Evolutionary conservation across 805 yeast genomes (phyloP), one percentile per base, ranked within the genome.

Genomic region (Blastobotrys americana): DNA sequence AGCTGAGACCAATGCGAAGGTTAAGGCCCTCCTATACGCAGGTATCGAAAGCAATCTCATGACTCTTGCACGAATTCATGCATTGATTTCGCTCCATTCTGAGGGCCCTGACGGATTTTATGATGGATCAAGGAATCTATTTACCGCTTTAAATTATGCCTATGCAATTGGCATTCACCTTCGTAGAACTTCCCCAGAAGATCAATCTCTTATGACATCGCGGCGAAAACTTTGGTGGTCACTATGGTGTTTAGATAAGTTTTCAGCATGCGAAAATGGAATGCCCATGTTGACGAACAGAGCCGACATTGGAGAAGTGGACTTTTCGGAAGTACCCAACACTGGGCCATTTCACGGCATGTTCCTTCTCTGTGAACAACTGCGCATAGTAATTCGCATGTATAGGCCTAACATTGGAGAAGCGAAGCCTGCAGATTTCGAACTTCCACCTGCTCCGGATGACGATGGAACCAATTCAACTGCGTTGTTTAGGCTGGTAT

Each of bases 31-130:
- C 47, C 38, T 66, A 15, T 57, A 51, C 44, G 66, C 66, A 6
- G 61, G 57, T 27, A 50, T 65, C 15, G 70, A 66, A 41, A 55
- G 55, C 16, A 64, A 64, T 41, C 52, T 60, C 38, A 47, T 64
- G 23, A 59, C 60, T 5, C 51, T 66, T 5, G 48, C 61, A 20
- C 48, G 66, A 23, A 57, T 60, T 1, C 54, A 64, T 34, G 63
- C 67, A 10, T 52, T 66, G 25, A 39, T 64, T 31, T 58, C 65
- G 2, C 46, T 65, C 34, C 66, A 64, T 35, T 58, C 63, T 3
- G 68, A 66, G 40, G 69, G 68, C 9, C 57, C 63, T 6, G 61
- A 55, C 18, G 62, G 63, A 2, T 49, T 61, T 25, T 61, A 56
- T 37, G 53, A 52, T 3, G 54, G 62, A 3, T 56, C 65, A 9